A percentile compares a stretch with the other conserved stretches of the same genome.
phyloP scores from a whole-genome alignment of 495 filamentous ascomycete genomes.

The Tuber magnatum region DNA sequence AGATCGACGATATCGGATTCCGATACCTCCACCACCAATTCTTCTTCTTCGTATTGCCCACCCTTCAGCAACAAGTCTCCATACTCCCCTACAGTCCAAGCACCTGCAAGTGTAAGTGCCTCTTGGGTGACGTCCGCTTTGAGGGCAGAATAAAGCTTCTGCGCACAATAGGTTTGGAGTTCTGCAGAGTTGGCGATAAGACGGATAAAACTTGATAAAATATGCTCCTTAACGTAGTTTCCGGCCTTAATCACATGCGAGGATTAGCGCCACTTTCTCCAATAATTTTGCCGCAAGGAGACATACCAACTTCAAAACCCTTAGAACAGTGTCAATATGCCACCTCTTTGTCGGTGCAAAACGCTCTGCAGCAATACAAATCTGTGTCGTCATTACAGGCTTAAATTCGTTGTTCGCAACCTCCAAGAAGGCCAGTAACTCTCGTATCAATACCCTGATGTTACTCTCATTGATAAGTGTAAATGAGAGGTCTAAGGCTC shows the following conservation, averaged over 20 bases:
- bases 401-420: constrained; percentile 98
- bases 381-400: constrained; percentile 91
- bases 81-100: constrained; percentile 99
- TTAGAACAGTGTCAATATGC: constrained; percentile 94
- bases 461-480: constrained; percentile 96
- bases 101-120: constrained; percentile 80
- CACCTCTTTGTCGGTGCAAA: constrained; percentile 95
- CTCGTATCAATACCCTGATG: constrained; percentile 83
- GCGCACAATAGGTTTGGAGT: constrained; percentile 89
- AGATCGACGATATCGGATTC: constrained; percentile 87
- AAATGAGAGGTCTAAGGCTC: constrained; percentile 93
- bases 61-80: constrained; percentile 79
- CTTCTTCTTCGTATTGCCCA: constrained; percentile 91
- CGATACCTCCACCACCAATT: constrained; percentile 79
- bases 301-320: constrained; percentile 69
- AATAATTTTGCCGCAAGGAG: constrained; percentile 16
- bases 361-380: constrained; percentile 90
- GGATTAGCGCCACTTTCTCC: constrained; percentile 10
- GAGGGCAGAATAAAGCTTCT: constrained; percentile 81
- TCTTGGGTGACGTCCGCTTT: constrained; percentile 97
- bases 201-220: constrained; percentile 90
- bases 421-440: constrained; percentile 88
- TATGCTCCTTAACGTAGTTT: constrained; percentile 95
- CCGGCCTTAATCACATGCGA: constrained; percentile 51
- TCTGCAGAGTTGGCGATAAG: constrained; percentile 92